Evolutionary conservation across 2,329 filamentous ascomycete species (phyloP).

Genomic region (Verticillium alfalfae): DNA sequence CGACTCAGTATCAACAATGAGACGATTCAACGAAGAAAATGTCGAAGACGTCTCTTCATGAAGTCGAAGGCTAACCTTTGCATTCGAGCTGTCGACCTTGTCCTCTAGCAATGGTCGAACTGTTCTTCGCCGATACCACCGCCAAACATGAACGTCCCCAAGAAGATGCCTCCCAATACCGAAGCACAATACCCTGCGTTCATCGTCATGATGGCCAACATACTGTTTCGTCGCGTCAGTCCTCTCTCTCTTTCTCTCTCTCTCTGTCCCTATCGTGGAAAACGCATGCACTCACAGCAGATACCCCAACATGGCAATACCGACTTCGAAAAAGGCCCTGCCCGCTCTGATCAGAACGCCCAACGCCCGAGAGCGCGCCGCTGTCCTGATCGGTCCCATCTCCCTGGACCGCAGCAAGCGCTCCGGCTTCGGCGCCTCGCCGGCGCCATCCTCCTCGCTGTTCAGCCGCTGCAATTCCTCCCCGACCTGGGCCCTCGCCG

Average conservation of each 20-base stretch:
- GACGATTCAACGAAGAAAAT: too few species aligned
- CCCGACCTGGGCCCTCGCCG: background rate
- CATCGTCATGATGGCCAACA: constrained; percentile 78
- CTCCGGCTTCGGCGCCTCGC: background rate
- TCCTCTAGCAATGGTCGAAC: constrained; percentile 5
- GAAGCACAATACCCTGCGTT: constrained; percentile 73
- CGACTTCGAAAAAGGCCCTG: background rate
- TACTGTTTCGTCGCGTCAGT: constrained; percentile 40
- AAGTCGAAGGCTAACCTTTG: too few species aligned
- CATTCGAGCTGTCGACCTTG: background rate
- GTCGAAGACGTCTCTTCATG: too few species aligned
- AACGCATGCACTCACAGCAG: constrained; percentile 59
- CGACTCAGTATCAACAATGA: too few species aligned
- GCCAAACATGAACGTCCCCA: constrained; percentile 70
- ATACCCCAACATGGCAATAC: constrained; percentile 43
- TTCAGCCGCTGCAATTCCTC: background rate
- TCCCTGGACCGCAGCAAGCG: background rate
- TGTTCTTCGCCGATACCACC: constrained; percentile 1
- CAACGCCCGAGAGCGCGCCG: background rate
- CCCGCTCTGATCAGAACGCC: background rate
- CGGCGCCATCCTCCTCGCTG: background rate
- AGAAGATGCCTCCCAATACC: constrained; percentile 63
- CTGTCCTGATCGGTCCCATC: background rate
- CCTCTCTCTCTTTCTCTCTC: too few species aligned
- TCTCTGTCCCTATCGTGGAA: too few species aligned